Base-by-base conservation (phyloP, 2,329 filamentous ascomycete genomes). In the Aureobasidium leucospermi region DNA sequence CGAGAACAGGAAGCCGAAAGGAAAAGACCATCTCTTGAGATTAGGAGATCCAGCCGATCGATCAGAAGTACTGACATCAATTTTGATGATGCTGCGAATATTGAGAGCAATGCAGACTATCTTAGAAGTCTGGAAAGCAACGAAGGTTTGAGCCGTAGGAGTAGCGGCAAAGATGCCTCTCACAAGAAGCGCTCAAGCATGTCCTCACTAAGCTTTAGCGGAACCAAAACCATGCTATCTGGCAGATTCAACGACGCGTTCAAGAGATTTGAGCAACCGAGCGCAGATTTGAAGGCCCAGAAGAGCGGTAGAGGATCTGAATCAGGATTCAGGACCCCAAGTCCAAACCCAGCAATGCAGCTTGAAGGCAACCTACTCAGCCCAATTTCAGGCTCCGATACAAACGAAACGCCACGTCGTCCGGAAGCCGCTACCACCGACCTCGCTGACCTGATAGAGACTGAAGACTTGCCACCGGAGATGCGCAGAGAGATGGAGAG, bases 181-280 rank as follows among this genome's bases (percentile, higher is more conserved):
- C 81, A 87, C 64, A 75, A 76, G 48, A 96, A 96, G 71, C 83
- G 89, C 10, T 80, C 85, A 1, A 94, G 89, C 71, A 74, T 96
- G 63, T 81, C 83, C 11, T 83, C 81, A 1, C 80, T 88, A 58
- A 96, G 94, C 73, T 38, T 56, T 9, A 46, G 52, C 16, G 41
- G 41, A 29, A 56, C 52, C 3, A 56, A 56, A 10, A 89, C 85
- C 60, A 84, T 96, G 39, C 78, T 96, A n/a, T 87, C 86, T 5
- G 89, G 91, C 28, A 90, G 88, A 66, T 96, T 97, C 71, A 90
- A 92, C 0, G 92, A 96, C 67, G 92, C 93, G 3, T 96, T 97
- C 75, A 90, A 93, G 68, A 83, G 88, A 6, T 97, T 97, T 66
- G 94, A 99, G 51, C 51, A 45, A 16, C 38, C 34, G 3, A 32